phyloP scores from a whole-genome alignment of 768 basidiomycete genomes.

The Psilocybe sp. region DNA sequence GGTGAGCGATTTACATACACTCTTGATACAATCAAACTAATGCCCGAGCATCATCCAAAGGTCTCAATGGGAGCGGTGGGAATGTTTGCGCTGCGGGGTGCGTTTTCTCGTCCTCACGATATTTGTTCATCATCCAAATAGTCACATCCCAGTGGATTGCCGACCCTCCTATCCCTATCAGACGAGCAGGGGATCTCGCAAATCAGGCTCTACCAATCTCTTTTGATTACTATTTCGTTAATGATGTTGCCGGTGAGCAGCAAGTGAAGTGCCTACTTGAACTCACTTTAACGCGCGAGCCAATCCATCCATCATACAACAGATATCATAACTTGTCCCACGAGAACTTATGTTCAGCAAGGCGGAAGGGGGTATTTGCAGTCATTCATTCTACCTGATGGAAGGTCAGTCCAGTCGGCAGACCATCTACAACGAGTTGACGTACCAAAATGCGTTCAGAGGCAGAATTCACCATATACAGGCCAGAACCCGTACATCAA shows the following conservation, averaged over 20 bases:
- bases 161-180: conserved; percentile 20
- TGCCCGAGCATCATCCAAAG: conserved; percentile 31
- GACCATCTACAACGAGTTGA: not conserved
- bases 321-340: conserved; percentile 29
- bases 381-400: conserved; percentile 49
- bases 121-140: not conserved
- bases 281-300: no score
- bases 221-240: conserved; percentile 30
- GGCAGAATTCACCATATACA: conserved; percentile 63
- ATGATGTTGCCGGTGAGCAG: conserved; percentile 27
- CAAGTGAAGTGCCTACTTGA: not conserved
- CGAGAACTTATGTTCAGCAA: conserved; percentile 18
- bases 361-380: conserved; percentile 28
- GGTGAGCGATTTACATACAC: conserved; percentile 37
- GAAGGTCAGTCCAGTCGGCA: conserved; percentile 30
- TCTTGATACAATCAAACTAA: not conserved
- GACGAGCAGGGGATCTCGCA: conserved; percentile 33
- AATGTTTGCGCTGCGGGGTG: conserved; percentile 64
- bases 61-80: conserved; percentile 72
- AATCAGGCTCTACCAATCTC: conserved; percentile 24
- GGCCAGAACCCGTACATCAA: conserved; percentile 33
- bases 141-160: conserved; percentile 5
- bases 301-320: not conserved
- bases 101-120: conserved; percentile 4
- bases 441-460: conserved; percentile 25